A percentile compares a stretch with the other conserved stretches of the same genome.
phyloP scores from a whole-genome alignment of 805 yeast species.

The Ogataea neopini region DNA sequence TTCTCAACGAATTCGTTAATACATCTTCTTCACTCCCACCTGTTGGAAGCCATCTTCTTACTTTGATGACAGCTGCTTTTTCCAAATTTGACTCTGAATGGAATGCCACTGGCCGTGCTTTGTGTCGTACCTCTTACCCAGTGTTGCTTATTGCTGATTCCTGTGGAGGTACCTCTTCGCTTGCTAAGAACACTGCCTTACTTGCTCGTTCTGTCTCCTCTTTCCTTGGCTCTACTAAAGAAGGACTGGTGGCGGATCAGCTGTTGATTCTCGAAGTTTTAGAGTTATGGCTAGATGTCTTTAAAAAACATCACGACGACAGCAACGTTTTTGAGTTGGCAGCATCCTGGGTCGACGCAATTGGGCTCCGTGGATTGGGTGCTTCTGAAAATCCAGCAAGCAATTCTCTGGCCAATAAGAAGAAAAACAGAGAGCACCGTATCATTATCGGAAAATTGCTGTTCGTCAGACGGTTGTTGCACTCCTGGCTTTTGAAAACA shows the following conservation, averaged over 20 bases:
- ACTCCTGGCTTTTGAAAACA: conserved; percentile 37
- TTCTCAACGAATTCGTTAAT: conserved; percentile 53
- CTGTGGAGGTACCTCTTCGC: conserved; percentile 15
- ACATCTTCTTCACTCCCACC: conserved; percentile 37
- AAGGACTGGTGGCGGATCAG: conserved; percentile 59
- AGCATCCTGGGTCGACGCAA: conserved; percentile 48
- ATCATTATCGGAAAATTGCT: conserved; percentile 58
- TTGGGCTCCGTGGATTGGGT: conserved; percentile 59
- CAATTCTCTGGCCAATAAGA: conserved; percentile 34
- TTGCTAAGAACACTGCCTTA: conserved; percentile 25
- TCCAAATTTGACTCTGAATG: conserved; percentile 53
- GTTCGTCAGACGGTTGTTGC: conserved; percentile 56
- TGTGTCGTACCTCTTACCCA: conserved; percentile 59
- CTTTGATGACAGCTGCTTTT: conserved; percentile 48
- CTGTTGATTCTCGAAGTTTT: conserved; percentile 58
- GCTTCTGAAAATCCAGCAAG: conserved; percentile 35
- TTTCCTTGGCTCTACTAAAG: conserved; percentile 51
- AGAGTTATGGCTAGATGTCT: conserved; percentile 52
- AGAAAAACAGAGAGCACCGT: conserved; percentile 53
- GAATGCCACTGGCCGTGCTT: conserved; percentile 62
- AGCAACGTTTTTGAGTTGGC: conserved; percentile 43
- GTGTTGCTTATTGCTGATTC: conserved; percentile 45
- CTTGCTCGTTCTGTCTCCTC: conserved; percentile 37
- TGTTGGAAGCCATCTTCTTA: conserved; percentile 53
- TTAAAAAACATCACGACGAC: conserved; percentile 42